phyloP scores from a whole-genome alignment of 768 basidiomycete genomes.

The Lyophyllum atratum region DNA sequence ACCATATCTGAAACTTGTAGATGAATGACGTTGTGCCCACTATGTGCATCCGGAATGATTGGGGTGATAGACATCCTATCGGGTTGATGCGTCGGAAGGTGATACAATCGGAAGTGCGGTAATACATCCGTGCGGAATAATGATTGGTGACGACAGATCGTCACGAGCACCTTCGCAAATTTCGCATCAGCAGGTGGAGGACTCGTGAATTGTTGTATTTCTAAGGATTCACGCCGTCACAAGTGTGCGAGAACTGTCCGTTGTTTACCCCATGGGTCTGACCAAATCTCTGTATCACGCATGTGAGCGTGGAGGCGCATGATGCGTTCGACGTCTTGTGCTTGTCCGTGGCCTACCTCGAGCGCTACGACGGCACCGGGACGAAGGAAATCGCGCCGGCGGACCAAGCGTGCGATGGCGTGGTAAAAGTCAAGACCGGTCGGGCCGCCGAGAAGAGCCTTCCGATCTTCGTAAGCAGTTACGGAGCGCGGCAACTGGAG shows the following conservation, averaged over 20 bases:
- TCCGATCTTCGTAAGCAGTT: constrained; percentile 74
- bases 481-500: constrained; percentile 67
- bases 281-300: constrained; percentile 64
- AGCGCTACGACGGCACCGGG: constrained; percentile 63
- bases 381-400: constrained; percentile 50
- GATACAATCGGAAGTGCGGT: background rate
- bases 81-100: background rate
- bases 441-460: constrained; percentile 78
- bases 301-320: constrained; percentile 51
- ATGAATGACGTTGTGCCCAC: background rate
- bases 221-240: background rate
- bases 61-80: too few relatives aligned
- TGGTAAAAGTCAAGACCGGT: constrained; percentile 67
- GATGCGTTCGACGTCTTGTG: constrained; percentile 58
- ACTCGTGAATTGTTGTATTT: background rate
- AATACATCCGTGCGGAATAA: background rate
- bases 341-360: constrained; percentile 81
- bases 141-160: background rate
- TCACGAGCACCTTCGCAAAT: background rate
- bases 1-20: background rate
- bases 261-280: constrained; percentile 76
- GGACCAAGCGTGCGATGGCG: constrained; percentile 64
- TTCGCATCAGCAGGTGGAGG: background rate
- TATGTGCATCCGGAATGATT: too few relatives aligned
- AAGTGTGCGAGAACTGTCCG: constrained; percentile 64